These are phyloP conservation scores for Pilatotrama ljubarskyi DNA, from an alignment of 768 basidiomycete genomes.

Conservation along the genomic window DNA sequence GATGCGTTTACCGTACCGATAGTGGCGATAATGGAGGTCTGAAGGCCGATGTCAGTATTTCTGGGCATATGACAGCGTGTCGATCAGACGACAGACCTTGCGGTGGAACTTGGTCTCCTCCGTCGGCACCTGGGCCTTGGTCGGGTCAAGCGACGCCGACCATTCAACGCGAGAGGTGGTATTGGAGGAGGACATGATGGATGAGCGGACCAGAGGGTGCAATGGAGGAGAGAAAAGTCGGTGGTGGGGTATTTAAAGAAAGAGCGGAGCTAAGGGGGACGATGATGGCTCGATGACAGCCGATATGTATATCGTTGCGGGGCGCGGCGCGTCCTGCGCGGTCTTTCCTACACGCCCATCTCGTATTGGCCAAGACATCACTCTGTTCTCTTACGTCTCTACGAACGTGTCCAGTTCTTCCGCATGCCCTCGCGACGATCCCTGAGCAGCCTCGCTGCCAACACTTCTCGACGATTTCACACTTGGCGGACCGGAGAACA, in stretches of 20 bases:
- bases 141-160: conserved; percentile 80
- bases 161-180: conserved; percentile 88
- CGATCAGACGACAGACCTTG: conserved; percentile 58
- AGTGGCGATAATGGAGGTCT: conserved; percentile 98
- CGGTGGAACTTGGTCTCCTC: conserved; percentile 84
- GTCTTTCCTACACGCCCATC: neutral
- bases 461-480: no score
- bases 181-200: conserved; percentile 25
- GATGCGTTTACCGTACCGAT: conserved; percentile 64
- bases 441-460: no score
- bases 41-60: conserved; percentile 2
- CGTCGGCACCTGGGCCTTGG: conserved; percentile 66
- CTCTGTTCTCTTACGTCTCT: conserved; percentile 2
- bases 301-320: conserved; percentile 18
- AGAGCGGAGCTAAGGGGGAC: conserved; percentile 23
- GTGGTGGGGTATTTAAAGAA: conserved; percentile 14
- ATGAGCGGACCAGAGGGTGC: conserved; percentile 10
- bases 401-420: conserved; percentile 15
- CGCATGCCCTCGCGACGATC: conserved; percentile 8
- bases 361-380: conserved; percentile 1
- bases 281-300: conserved; percentile 21
- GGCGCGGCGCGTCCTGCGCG: neutral
- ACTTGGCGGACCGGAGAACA: neutral
- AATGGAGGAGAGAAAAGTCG: conserved; percentile 12
- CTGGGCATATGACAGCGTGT: conserved; percentile 24